Evolutionary conservation across 106 monocot species (phyloP).

Genomic region (Xerophyta viscosa): DNA sequence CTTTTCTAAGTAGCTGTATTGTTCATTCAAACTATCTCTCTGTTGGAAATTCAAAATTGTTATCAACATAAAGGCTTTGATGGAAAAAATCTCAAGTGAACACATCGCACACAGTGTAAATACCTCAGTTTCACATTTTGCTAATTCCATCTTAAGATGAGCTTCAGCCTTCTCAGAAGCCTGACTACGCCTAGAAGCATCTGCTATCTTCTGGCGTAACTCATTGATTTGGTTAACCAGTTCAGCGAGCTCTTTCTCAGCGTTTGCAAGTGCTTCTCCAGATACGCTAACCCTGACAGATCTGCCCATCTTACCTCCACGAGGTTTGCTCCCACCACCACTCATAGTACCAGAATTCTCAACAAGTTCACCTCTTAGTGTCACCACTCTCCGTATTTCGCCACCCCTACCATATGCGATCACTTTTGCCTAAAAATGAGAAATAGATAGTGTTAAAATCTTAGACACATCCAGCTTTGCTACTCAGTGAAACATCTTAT

Average conservation of each 20-base stretch:
- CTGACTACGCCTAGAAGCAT: constrained; percentile 46
- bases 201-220: constrained; percentile 46
- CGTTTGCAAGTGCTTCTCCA: constrained; percentile 49
- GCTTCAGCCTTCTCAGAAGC: constrained; percentile 44
- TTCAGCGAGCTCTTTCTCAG: constrained; percentile 68
- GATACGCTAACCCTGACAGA: constrained; percentile 78
- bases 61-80: no score
- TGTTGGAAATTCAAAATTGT: constrained; percentile 21
- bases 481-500: no score
- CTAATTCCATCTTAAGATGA: constrained; percentile 68
- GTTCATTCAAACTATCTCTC: constrained; percentile 63
- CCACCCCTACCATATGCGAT: constrained; percentile 67
- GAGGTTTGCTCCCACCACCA: constrained; percentile 83
- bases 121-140: constrained; percentile 88
- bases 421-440: constrained; percentile 68
- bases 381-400: constrained; percentile 88
- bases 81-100: background rate
- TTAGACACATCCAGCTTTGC: no score
- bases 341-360: constrained; percentile 96
- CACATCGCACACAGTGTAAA: background rate
- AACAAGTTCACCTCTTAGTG: constrained; percentile 78
- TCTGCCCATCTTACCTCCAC: constrained; percentile 96
- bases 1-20: constrained; percentile 61
- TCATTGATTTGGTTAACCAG: constrained; percentile 52
- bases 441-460: background rate